phyloP scores from a whole-genome alignment of 2,329 filamentous ascomycete genomes.

The Lachnellula suecica region DNA sequence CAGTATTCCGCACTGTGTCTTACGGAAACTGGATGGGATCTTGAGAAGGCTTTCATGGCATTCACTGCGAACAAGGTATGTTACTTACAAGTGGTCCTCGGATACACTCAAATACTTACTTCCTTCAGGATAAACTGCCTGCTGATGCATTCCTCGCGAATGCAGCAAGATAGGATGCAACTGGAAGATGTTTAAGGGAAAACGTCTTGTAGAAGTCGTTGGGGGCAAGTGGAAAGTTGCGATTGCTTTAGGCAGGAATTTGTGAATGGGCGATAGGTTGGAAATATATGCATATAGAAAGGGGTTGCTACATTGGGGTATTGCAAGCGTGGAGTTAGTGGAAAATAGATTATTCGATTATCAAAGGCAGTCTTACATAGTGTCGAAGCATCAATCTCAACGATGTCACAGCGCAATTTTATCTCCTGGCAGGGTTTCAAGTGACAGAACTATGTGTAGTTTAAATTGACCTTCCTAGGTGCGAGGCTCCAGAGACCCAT shows the following conservation, averaged over 20 bases:
- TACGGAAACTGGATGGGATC: conserved; percentile 75
- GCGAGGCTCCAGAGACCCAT: neutral
- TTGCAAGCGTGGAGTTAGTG: conserved; percentile 5
- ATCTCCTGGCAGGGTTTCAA: neutral
- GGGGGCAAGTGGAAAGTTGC: neutral
- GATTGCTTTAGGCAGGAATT: neutral
- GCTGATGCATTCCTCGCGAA: conserved; percentile 44
- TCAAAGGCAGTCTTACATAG: conserved; percentile 2
- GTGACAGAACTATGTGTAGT: too few species aligned
- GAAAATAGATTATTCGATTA: neutral
- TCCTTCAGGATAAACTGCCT: conserved; percentile 43
- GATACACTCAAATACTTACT: conserved; percentile 15
- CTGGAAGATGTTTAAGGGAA: neutral
- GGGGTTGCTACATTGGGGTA: neutral
- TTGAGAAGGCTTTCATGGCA: conserved; percentile 69
- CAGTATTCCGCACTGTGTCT: conserved; percentile 82
- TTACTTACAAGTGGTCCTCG: too few species aligned
- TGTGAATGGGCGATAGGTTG: neutral
- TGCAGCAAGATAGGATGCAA: conserved; percentile 1
- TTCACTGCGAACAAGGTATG: conserved; percentile 76
- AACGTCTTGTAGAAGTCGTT: neutral
- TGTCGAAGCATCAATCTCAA: conserved; percentile 2
- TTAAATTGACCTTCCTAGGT: too few species aligned
- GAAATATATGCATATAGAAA: conserved; percentile 2
- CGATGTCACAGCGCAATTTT: neutral